Percentiles rank a stretch among this genome's conserved stretches.
Conservation (phyloP, 495 filamentous ascomycete species). For the Aspergillus olivimuriae region DNA sequence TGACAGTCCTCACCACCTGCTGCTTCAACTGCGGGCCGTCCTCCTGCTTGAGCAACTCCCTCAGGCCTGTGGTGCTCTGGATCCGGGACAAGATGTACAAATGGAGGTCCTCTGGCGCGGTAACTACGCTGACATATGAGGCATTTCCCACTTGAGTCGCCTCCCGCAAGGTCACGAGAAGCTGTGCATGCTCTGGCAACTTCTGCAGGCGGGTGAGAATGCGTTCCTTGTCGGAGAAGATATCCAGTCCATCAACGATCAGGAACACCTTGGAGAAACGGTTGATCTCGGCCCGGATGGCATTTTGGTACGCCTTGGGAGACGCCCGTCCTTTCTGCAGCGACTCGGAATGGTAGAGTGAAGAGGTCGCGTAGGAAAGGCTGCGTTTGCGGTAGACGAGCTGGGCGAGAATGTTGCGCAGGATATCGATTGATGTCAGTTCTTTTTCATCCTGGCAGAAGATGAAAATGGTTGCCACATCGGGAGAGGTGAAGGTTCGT, state of each 20-base stretch:
- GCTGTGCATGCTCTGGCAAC: conserved; percentile 28
- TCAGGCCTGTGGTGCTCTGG: conserved; percentile 7
- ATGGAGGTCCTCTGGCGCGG: conserved; percentile 14
- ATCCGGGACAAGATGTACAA: conserved; percentile 15
- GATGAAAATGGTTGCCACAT: conserved; percentile 27
- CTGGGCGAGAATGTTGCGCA: conserved; percentile 26
- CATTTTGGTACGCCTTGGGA: conserved; percentile 26
- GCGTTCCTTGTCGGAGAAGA: conserved; percentile 24
- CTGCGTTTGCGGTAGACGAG: conserved; percentile 26
- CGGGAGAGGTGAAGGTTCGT: conserved; percentile 25
- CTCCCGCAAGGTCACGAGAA: conserved; percentile 28
- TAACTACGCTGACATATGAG: conserved; percentile 11
- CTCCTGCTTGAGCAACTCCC: conserved; percentile 5
- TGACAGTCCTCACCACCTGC: conserved; percentile 14
- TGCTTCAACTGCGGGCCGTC: conserved; percentile 11
- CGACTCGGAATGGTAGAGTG: conserved; percentile 20
- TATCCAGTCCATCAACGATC: conserved; percentile 28
- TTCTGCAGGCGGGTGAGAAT: conserved; percentile 28
- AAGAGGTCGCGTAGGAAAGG: conserved; percentile 15
- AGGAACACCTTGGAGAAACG: conserved; percentile 27
- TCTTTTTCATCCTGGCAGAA: conserved; percentile 27
- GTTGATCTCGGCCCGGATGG: conserved; percentile 30
- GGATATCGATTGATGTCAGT: conserved; percentile 13
- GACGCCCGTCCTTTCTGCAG: conserved; percentile 17
- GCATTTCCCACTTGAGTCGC: conserved; percentile 8